Percentiles rank a stretch among this genome's conserved stretches.
Evolutionary conservation across 2,329 filamentous ascomycete genomes (phyloP).

Genomic region (Immersiporthe knoxdaviesiana): DNA sequence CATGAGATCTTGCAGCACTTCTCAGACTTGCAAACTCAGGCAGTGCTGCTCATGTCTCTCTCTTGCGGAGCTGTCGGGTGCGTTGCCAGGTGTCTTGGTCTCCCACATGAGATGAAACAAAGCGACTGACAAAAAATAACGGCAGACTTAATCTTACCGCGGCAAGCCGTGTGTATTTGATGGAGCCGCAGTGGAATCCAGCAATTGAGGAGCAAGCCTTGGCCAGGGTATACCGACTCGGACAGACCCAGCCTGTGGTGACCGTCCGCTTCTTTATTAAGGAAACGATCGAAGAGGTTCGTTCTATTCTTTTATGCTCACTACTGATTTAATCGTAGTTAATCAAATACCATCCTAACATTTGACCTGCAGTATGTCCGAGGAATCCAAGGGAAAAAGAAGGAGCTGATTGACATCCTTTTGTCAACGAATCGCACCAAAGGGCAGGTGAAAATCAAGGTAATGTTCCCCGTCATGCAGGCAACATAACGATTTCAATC

Average conservation of each 20-base stretch:
- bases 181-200: constrained; percentile 15
- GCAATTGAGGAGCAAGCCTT: constrained; percentile 9
- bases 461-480: neutral
- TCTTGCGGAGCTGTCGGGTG: constrained; percentile 1
- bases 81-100: neutral
- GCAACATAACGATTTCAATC: neutral
- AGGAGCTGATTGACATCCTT: neutral
- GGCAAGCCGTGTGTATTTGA: constrained; percentile 12
- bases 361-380: constrained; percentile 1
- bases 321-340: neutral
- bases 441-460: neutral
- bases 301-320: neutral
- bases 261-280: constrained; percentile 6
- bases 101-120: neutral
- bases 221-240: neutral
- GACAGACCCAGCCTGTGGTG: neutral
- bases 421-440: neutral
- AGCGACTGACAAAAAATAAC: neutral
- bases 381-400: neutral
- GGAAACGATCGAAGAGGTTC: constrained; percentile 3
- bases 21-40: neutral
- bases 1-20: neutral
- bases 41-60: too few species aligned
- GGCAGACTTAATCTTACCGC: constrained; percentile 2
- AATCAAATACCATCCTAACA: neutral